A percentile compares a stretch with the other conserved stretches of the same genome.
Evolutionary conservation across 2,329 filamentous ascomycete genomes (phyloP).

Genomic region (Microascus cirrosus): DNA sequence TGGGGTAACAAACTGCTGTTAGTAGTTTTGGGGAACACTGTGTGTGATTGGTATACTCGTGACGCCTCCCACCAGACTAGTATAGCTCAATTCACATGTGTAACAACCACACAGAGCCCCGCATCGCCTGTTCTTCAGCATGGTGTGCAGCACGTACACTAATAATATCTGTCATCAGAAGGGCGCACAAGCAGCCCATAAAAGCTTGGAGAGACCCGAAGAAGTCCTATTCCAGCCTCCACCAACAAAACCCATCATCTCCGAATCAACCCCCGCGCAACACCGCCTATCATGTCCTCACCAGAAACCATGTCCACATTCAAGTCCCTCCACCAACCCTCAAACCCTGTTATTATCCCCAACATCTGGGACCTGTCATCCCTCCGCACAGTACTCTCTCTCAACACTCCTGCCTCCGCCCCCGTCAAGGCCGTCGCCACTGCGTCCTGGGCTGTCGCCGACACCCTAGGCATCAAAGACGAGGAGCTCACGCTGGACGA

Average conservation of each 20-base stretch:
- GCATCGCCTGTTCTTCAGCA: no score
- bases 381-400: constrained; percentile 29
- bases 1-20: no score
- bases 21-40: no score
- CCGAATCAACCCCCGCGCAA: neutral
- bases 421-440: constrained; percentile 34
- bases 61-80: no score
- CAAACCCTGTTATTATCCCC: constrained; percentile 37
- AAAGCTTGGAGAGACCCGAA: no score
- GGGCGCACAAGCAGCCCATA: no score
- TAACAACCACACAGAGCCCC: no score
- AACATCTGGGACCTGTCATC: constrained; percentile 45
- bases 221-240: no score
- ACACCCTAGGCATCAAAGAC: constrained; percentile 29
- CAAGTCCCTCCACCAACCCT: constrained; percentile 35
- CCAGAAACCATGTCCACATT: constrained; percentile 10
- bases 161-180: no score
- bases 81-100: no score
- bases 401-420: constrained; percentile 21
- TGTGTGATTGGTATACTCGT: no score
- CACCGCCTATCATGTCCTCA: neutral
- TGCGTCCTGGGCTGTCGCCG: constrained; percentile 38
- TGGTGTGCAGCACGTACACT: no score
- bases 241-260: neutral
- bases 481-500: constrained; percentile 35